These are phyloP conservation scores for Phytophthora macrochlamydospora DNA, from an alignment of 352 stramenopile species.

Conservation along the genomic window DNA sequence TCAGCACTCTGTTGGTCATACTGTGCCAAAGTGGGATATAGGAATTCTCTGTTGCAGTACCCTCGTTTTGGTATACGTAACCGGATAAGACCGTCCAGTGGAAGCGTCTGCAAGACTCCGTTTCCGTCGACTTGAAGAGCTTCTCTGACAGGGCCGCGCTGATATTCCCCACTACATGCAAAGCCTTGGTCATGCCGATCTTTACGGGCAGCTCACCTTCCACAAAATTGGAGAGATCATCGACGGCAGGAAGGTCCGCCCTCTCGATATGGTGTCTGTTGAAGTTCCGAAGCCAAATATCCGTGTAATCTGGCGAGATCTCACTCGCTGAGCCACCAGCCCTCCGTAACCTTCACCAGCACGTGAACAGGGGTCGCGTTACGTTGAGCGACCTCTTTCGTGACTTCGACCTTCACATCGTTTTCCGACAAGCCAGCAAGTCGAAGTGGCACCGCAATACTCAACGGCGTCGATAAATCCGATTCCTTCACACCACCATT, in stretches of 20 bases:
- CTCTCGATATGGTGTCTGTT: too few relatives aligned
- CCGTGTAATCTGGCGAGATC: background rate
- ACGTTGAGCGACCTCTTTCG: too few relatives aligned
- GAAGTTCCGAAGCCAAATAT: background rate
- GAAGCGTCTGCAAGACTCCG: conserved; percentile 27
- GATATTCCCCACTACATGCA: too few relatives aligned
- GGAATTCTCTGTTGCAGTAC: conserved; percentile 23
- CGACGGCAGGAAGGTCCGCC: background rate
- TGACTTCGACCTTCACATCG: too few relatives aligned
- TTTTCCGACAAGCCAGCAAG: too few relatives aligned
- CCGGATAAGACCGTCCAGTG: conserved; percentile 18
- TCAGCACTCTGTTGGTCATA: conserved; percentile 27
- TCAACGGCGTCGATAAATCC: too few relatives aligned
- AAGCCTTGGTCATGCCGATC: too few relatives aligned
- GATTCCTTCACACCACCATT: too few relatives aligned
- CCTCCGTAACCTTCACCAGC: too few relatives aligned
- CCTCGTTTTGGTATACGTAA: conserved; percentile 14
- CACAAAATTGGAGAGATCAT: background rate
- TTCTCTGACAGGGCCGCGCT: background rate
- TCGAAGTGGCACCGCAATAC: too few relatives aligned
- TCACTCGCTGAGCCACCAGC: too few relatives aligned
- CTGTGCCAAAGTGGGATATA: conserved; percentile 42
- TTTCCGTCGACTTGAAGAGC: conserved; percentile 25
- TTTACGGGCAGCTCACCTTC: background rate
- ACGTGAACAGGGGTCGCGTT: background rate